phyloP scores from a whole-genome alignment of 2,329 filamentous ascomycete genomes.

The Cryphonectria naterciae region DNA sequence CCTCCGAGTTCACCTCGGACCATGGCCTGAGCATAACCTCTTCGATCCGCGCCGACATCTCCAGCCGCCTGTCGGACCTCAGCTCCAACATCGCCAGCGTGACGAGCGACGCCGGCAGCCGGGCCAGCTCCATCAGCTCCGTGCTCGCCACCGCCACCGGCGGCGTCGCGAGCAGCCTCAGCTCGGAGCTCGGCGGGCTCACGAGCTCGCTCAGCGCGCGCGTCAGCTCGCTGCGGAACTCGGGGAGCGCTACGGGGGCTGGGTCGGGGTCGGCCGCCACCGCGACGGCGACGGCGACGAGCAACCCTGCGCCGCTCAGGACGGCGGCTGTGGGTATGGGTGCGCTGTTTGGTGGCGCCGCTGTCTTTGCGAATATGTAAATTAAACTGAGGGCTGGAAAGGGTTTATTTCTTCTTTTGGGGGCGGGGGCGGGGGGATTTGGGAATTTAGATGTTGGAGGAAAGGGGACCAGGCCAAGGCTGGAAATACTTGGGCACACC shows the following conservation, averaged over 20 bases:
- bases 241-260: constrained; percentile 10
- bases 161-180: constrained; percentile 29
- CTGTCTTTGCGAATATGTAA: constrained; percentile 51
- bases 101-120: constrained; percentile 30
- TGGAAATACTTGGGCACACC: not conserved
- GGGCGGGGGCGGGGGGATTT: no score
- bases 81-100: constrained; percentile 34
- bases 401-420: not conserved
- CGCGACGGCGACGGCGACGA: constrained; percentile 29
- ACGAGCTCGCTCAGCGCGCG: constrained; percentile 27
- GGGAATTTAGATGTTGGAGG: not conserved
- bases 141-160: constrained; percentile 37
- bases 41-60: constrained; percentile 10
- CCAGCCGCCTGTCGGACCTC: constrained; percentile 33
- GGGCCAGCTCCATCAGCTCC: constrained; percentile 34
- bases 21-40: not conserved
- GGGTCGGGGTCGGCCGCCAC: constrained; percentile 12
- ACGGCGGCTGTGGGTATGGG: constrained; percentile 51
- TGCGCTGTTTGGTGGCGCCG: constrained; percentile 52
- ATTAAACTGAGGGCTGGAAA: constrained; percentile 4
- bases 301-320: constrained; percentile 39
- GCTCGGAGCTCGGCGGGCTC: constrained; percentile 27
- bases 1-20: constrained; percentile 25
- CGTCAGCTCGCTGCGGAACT: constrained; percentile 7
- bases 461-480: not conserved